Evolutionary conservation across 768 basidiomycete species (phyloP).

Genomic region (Mycena amicta): DNA sequence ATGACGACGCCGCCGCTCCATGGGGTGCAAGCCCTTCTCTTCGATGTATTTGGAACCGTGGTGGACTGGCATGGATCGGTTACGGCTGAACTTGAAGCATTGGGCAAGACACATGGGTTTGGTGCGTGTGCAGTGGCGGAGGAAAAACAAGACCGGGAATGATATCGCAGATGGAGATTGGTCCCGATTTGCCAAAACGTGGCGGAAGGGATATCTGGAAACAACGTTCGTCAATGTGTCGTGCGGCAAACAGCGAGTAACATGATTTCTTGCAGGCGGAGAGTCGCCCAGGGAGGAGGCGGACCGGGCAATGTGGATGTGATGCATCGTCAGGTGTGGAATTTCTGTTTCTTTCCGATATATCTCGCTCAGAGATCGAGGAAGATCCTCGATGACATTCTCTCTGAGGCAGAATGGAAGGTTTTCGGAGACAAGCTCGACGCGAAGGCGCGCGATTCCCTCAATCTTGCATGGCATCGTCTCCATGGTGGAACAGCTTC

Average conservation of each 20-base stretch:
- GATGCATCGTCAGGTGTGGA: slow-evolving; percentile 54
- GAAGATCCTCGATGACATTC: slow-evolving; percentile 61
- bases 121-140: slow-evolving; percentile 26
- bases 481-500: slow-evolving; percentile 41
- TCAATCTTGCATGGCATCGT: slow-evolving; percentile 64
- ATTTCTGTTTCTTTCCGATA: background rate
- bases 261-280: slow-evolving; percentile 32
- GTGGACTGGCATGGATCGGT: slow-evolving; percentile 46
- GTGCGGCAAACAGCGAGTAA: no score
- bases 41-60: slow-evolving; percentile 55
- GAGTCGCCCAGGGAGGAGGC: slow-evolving; percentile 45
- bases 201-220: slow-evolving; percentile 54
- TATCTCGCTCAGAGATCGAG: background rate
- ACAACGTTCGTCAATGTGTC: slow-evolving; percentile 42
- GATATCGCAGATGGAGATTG: slow-evolving; percentile 36
- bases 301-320: slow-evolving; percentile 56
- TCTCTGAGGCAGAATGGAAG: slow-evolving; percentile 51
- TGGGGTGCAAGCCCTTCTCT: slow-evolving; percentile 45
- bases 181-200: slow-evolving; percentile 55
- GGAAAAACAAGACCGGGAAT: no score
- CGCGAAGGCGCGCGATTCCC: slow-evolving; percentile 41
- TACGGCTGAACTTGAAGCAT: slow-evolving; percentile 33
- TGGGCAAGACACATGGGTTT: slow-evolving; percentile 32
- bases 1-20: background rate
- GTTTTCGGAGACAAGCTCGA: slow-evolving; percentile 49